Evolutionary conservation across 2,329 filamentous ascomycete genomes (phyloP), one percentile per base, ranked within the genome.

Genomic region (Calycina herbarum): DNA sequence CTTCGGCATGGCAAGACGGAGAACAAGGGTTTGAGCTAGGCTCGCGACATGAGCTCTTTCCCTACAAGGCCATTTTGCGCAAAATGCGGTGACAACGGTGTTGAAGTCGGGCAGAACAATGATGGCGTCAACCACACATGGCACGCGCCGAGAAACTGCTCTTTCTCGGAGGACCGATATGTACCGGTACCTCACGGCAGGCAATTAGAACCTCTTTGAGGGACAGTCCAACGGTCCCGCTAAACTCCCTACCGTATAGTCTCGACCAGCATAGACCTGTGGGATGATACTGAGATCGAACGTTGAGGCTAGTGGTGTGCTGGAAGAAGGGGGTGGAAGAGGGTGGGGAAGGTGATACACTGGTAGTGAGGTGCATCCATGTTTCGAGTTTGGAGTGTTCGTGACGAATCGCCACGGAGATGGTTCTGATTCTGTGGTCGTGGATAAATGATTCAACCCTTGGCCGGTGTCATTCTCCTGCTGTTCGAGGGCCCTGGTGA

Each of bases 351-450:
- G 20, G 48, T 54, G 48, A 54, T 54, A 54, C 20, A 54, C 20
- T 27, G 48, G 24, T 54, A 54, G 24, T 54, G 48, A 54, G 48
- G 20, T 54, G n/a, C 48, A 27, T 54, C 42, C 20, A 54, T 54
- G 48, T 54, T 54, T 54, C 48, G 48, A 54, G 48, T 54, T 54
- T 24, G 48, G n/a, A 10, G 20, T 27, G 48, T 54, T 54, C 48
- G 20, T 54, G 48, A 54, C 48, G 48, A 27, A 40, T 54, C 11
- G 48, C n/a, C 48, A 54, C 8, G 8, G 20, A 54, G 48, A 54
- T 54, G 48, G 13, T 15, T 17, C 38, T 40, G 38, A 17, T 40
- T 40, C 38, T 40, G 38, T 40, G 3, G 38, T 40, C 38, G 38
- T 40, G 38, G 38, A 15, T 40, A 40, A 40, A 40, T 40, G 11